phyloP scores from a whole-genome alignment of 441 rosid species.

The Lepidium campestre region DNA sequence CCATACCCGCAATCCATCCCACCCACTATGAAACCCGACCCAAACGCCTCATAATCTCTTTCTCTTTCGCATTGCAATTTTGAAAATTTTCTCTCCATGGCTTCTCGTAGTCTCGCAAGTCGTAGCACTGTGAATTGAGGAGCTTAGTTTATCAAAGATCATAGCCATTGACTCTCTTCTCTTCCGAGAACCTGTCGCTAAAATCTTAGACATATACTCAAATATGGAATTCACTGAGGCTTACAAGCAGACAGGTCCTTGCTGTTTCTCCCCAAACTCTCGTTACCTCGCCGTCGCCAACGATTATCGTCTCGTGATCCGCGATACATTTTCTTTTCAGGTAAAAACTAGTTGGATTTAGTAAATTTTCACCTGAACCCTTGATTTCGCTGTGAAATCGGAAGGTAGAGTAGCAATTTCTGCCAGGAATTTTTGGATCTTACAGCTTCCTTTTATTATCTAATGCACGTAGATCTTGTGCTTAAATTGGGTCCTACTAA shows the following conservation, averaged over 20 bases:
- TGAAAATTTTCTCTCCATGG: constrained; percentile 11
- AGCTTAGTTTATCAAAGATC: constrained; percentile 2
- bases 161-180: background rate
- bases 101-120: background rate
- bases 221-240: constrained; percentile 93
- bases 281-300: constrained; percentile 86
- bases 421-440: constrained; percentile 10
- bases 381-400: background rate
- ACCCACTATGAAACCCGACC: background rate
- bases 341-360: constrained; percentile 20
- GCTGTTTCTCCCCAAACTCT: constrained; percentile 86
- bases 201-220: background rate
- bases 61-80: constrained; percentile 19
- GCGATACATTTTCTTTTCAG: constrained; percentile 82
- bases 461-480: constrained; percentile 20
- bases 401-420: background rate
- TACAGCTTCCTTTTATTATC: background rate
- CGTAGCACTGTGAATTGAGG: constrained; percentile 13
- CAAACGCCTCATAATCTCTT: background rate
- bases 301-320: constrained; percentile 89
- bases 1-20: background rate
- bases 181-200: background rate
- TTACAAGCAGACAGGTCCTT: constrained; percentile 81
- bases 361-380: background rate
- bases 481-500: background rate